Conservation (phyloP, 495 filamentous ascomycete species). For the Chaetomium cochliodes region DNA sequence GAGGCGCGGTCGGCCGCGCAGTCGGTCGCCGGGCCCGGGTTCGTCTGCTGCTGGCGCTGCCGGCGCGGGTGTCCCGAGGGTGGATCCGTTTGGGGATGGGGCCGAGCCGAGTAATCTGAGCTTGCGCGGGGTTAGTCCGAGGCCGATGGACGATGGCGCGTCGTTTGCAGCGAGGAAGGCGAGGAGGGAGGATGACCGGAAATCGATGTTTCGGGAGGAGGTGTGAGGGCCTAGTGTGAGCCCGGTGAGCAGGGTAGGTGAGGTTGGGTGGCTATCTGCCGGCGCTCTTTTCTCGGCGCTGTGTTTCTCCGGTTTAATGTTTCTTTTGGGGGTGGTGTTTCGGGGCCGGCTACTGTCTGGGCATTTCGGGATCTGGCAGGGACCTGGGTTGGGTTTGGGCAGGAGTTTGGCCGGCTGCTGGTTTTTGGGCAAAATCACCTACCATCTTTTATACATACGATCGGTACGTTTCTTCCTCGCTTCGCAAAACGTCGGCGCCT, state of each 20-base stretch:
- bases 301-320: not conserved
- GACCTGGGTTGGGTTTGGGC: conserved; percentile 4
- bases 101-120: conserved; percentile 57
- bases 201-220: conserved; percentile 53
- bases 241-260: not conserved
- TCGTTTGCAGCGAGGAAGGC: conserved; percentile 24
- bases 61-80: too few relatives aligned
- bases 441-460: not conserved
- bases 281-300: not conserved
- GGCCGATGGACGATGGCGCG: conserved; percentile 48
- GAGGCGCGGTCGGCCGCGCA: conserved; percentile 37
- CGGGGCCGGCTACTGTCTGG: not conserved
- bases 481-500: too few relatives aligned
- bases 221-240: conserved; percentile 33
- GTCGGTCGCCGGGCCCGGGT: conserved; percentile 30
- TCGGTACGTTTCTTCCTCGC: too few relatives aligned
- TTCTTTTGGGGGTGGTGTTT: not conserved
- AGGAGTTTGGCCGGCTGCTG: conserved; percentile 14
- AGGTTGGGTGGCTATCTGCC: not conserved
- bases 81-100: conserved; percentile 57
- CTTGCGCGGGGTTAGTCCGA: conserved; percentile 56
- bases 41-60: not conserved
- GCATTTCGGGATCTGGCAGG: conserved; percentile 4
- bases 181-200: conserved; percentile 37
- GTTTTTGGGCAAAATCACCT: not conserved